phyloP scores from a whole-genome alignment of 305 asterid genomes.

The Caryopteris hybrid region DNA sequence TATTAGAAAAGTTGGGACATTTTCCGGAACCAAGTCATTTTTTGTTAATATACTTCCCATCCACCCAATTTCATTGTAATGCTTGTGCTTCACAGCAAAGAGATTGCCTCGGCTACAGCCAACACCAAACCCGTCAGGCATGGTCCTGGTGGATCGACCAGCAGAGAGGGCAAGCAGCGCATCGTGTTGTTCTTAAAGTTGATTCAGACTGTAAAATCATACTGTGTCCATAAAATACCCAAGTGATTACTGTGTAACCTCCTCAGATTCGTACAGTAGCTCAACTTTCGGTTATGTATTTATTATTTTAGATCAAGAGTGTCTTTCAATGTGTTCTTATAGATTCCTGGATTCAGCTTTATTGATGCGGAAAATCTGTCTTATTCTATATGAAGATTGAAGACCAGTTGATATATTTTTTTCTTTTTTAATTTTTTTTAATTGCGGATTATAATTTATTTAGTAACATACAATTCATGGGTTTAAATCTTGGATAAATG shows the following conservation, averaged over 20 bases:
- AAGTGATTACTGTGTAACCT: conserved; percentile 7
- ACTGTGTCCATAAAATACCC: conserved; percentile 27
- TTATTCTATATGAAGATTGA: too few species aligned
- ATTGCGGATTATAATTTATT: not conserved
- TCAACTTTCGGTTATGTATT: not conserved
- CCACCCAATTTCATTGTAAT: conserved; percentile 10
- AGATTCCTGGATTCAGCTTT: not conserved
- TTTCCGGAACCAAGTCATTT: too few species aligned
- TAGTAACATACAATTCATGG: too few species aligned
- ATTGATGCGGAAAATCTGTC: not conserved
- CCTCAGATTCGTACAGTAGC: conserved; percentile 34
- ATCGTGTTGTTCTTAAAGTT: conserved; percentile 60
- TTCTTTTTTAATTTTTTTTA: too few species aligned
- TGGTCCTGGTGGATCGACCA: conserved; percentile 77
- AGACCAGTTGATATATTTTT: too few species aligned
- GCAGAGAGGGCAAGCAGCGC: conserved; percentile 42
- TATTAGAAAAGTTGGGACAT: too few species aligned
- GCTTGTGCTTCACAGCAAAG: conserved; percentile 48
- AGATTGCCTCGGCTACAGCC: conserved; percentile 77
- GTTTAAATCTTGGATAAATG: too few species aligned
- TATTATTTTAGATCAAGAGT: conserved; percentile 15
- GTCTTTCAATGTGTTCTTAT: not conserved
- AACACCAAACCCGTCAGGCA: conserved; percentile 71
- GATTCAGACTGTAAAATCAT: not conserved
- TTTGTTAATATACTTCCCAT: not conserved